Percentiles rank a stretch among this genome's conserved stretches.
These are phyloP conservation scores for Podosphaera fusca DNA, from an alignment of 2,329 filamentous ascomycete species.

Conservation along the genomic window DNA sequence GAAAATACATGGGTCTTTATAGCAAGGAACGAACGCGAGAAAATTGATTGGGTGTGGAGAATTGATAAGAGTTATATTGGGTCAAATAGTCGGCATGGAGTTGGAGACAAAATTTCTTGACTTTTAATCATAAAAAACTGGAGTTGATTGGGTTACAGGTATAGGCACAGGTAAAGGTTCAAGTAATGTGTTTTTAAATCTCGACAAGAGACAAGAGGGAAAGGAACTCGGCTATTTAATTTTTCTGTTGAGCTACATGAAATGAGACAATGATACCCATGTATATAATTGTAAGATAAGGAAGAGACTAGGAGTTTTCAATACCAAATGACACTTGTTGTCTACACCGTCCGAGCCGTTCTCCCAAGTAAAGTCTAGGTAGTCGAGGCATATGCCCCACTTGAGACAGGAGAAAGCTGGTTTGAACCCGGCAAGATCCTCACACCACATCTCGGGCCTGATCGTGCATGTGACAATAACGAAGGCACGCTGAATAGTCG, in stretches of 20 bases:
- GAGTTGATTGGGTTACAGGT: neutral
- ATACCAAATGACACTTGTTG: no score
- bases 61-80: constrained; percentile 46
- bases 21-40: constrained; percentile 68
- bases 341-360: neutral
- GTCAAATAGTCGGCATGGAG: constrained; percentile 6
- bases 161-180: no score
- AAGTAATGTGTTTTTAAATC: neutral
- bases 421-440: no score
- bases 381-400: no score
- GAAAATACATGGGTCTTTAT: constrained; percentile 93
- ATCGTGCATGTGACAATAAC: no score
- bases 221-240: neutral
- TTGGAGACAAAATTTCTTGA: neutral
- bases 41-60: constrained; percentile 89
- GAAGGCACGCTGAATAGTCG: no score
- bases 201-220: neutral
- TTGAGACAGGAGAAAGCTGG: no score
- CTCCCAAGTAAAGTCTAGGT: no score
- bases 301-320: neutral
- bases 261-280: neutral
- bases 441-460: no score
- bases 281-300: neutral
- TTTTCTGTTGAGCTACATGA: neutral
- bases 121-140: neutral